Percentiles rank a stretch among this genome's conserved stretches.
Evolutionary conservation across 1,139 yeast genomes (phyloP).

Genomic region (Schizosaccharomyces versatilis): DNA sequence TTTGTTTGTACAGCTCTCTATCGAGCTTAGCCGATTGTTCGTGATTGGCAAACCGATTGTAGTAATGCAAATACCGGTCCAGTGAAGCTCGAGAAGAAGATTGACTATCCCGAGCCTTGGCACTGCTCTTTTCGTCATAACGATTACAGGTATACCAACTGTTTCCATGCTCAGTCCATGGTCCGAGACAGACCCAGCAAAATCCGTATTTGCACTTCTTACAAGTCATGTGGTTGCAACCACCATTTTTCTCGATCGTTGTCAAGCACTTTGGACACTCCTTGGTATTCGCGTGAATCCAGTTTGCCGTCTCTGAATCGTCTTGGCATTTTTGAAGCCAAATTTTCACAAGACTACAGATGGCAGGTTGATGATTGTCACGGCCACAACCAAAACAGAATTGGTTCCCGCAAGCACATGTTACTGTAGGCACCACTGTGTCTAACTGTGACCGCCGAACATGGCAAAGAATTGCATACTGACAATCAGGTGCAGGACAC

Average conservation of each 20-base stretch:
- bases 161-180: conserved; percentile 54
- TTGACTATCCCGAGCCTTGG: conserved; percentile 19
- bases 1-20: conserved; percentile 34
- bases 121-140: conserved; percentile 26
- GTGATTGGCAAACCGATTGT: conserved; percentile 54
- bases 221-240: conserved; percentile 65
- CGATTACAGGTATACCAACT: conserved; percentile 47
- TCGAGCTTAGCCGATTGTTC: conserved; percentile 62
- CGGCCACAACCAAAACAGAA: conserved; percentile 63
- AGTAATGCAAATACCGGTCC: conserved; percentile 54
- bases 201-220: conserved; percentile 54
- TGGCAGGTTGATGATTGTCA: conserved; percentile 56
- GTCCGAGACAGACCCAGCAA: conserved; percentile 80
- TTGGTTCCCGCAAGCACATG: conserved; percentile 42
- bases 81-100: conserved; percentile 25
- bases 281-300: conserved; percentile 79
- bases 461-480: conserved; percentile 30
- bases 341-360: conserved; percentile 42
- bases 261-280: conserved; percentile 35
- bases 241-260: conserved; percentile 27
- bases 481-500: conserved; percentile 84
- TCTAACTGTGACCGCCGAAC: conserved; percentile 22
- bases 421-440: conserved; percentile 36
- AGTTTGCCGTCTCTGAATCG: conserved; percentile 71
- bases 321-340: conserved; percentile 72